Base-by-base conservation (phyloP, 768 basidiomycete genomes). In the Termitomyces sp. region DNA sequence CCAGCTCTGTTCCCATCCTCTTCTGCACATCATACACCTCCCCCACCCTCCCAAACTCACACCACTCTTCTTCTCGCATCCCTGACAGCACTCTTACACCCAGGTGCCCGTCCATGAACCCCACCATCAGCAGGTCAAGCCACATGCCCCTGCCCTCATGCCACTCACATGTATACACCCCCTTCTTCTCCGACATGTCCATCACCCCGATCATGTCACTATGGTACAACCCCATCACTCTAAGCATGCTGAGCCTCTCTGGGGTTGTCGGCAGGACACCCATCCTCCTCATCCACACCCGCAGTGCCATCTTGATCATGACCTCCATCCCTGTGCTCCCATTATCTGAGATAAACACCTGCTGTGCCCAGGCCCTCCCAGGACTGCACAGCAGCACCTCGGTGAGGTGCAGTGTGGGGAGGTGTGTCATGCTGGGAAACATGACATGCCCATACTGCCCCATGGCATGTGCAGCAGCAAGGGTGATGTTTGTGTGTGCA, bases 371-470 rank as follows among this genome's bases (percentile, higher is more conserved):
- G 2, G 88, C 91, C 58, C 79, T 81, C 0, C 96, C 96, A 3
- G 95, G 94, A 2, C 91, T 91, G 26, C 81, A 69, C 18, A 96
- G 72, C 22, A 98, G 78, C 20, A 83, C 82, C 67, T 98, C 95
- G 1, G 93, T 87, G 22, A 98, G 82, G 33, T 81, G 74, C 3
- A 98, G 77, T 0, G 96, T 96, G 9, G 96, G 96, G 3, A 83
- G 79, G 68, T 98, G 91, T 0, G 87, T 86, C 2, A 91, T 89
- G 62, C 89, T 85, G 9, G 96, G 96, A 70, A 95, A 98, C 79
- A 98, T 93, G 64, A 98, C 95, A 71, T 98, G 96, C 0, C 96
- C 96, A 65, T 98, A 98, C 3, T 96, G 82, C 8, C 96, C 96
- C 18, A 93, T 88, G 6, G 95, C 94, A 33, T 82, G 79, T 2